Percentiles rank a stretch among this genome's conserved stretches.
phyloP scores from a whole-genome alignment of 2,329 filamentous ascomycete species.

The Botrytis pseudocinerea region DNA sequence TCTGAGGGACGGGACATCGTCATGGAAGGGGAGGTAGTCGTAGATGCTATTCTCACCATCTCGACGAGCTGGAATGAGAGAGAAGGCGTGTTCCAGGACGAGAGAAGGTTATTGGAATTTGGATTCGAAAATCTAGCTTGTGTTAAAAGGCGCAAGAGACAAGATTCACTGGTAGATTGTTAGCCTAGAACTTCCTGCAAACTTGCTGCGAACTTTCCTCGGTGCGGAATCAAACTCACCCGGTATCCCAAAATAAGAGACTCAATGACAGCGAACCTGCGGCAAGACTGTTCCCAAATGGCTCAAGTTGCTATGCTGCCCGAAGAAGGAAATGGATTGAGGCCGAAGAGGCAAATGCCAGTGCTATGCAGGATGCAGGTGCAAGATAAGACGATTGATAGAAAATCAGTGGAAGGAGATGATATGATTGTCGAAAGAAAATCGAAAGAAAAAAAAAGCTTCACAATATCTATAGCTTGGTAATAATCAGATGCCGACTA shows the following conservation, averaged over 20 bases:
- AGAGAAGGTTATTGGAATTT: not conserved
- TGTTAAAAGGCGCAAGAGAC: not conserved
- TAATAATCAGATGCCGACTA: not conserved
- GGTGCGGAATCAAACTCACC: not conserved
- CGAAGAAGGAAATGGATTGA: not conserved
- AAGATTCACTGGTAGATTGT: not conserved
- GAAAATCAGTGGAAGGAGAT: not conserved
- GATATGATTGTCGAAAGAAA: not conserved
- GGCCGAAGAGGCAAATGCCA: not conserved
- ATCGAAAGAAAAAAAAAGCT: not conserved
- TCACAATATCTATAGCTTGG: not conserved
- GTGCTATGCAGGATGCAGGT: constrained; percentile 11
- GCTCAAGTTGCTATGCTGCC: not conserved
- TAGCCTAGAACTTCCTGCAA: not conserved
- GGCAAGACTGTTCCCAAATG: not conserved
- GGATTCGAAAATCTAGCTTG: not conserved
- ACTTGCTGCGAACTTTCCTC: not conserved
- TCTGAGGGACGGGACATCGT: not conserved
- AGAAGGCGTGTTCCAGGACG: not conserved
- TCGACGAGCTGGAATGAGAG: constrained; percentile 3
- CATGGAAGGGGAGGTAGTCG: constrained; percentile 6
- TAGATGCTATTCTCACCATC: constrained; percentile 25
- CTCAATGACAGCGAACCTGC: not conserved
- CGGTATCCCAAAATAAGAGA: not conserved
- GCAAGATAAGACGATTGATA: not conserved